Evolutionary conservation across 495 filamentous ascomycete species (phyloP), one percentile per base, ranked within the genome.

Genomic region (Aspergillus hancockii): DNA sequence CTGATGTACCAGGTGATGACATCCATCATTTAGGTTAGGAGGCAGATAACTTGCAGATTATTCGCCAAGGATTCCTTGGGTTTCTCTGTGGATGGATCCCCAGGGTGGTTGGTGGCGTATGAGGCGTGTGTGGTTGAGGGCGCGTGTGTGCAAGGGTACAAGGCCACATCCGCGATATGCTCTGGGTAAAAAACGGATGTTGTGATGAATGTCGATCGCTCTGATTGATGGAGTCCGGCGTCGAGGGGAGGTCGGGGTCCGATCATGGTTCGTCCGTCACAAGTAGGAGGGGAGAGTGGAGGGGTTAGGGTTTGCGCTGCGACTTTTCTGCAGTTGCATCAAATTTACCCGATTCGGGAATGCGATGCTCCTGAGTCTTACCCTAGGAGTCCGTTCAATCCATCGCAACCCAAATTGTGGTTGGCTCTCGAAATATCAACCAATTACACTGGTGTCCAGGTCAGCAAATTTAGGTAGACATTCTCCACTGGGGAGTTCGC

Each of bases 241-340:
- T 45, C n/a, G 16, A n/a, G 23, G 49, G 49, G 40, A 23, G 57
- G 41, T 31, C 16, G 40, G 36, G 46, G 16, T 5, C 45, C 25
- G 34, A 45, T 40, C 36, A 58, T 58, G 58, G 58, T 60, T 60
- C 52, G 58, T 60, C 58, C 45, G 58, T 55, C 56, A 52, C 38
- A 41, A 41, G 38, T 14, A 41, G 16, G 38, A 41, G 16, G 38
- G 10, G 25, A 28, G 30, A 45, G 25, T 43, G 41, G 34, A 56
- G 54, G 41, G 41, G 19, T 41, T 46, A 21, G 30, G 53, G 41
- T 55, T 41, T 41, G 31, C 30, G 53, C 41, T 56, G 54, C 41
- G 30, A 52, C 18, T n/a, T 16, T 55, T 46, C 23, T 32, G 36
- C 38, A 55, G 23, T 41, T 47, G 13, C 19, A 47, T 47, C 18